Conservation (phyloP, 305 asterid genomes). For the Solanum hybrid region DNA sequence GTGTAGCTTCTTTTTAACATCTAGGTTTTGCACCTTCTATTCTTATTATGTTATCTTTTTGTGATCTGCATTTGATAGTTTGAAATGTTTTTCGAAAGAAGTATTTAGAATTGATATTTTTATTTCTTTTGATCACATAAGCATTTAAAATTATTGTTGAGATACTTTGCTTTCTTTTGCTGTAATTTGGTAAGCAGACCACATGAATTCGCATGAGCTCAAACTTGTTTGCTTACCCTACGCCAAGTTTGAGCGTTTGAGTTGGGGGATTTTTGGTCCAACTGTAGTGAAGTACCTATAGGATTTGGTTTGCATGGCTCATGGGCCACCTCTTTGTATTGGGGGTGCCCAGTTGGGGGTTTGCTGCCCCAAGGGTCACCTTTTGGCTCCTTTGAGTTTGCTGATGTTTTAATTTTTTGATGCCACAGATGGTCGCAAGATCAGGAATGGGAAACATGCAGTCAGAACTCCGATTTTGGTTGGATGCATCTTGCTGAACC, state of each 20-base stretch:
- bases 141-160: not conserved
- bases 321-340: not conserved
- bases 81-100: not conserved
- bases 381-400: not conserved
- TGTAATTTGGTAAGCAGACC: not conserved
- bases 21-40: not conserved
- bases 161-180: not conserved
- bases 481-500: slow-evolving; percentile 28
- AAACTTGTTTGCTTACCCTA: not conserved
- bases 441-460: slow-evolving; percentile 19
- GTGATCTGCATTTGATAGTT: not conserved
- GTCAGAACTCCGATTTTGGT: slow-evolving; percentile 16
- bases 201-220: not conserved
- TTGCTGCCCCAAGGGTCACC: not conserved
- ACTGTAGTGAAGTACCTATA: not conserved
- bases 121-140: not conserved
- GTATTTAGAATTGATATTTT: not conserved
- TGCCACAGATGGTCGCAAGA: slow-evolving; percentile 20
- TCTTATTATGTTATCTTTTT: not conserved
- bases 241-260: not conserved
- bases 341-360: not conserved
- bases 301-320: not conserved
- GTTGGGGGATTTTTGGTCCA: not conserved
- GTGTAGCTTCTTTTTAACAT: not conserved
- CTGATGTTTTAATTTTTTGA: not conserved